These are phyloP conservation scores for Lasiosphaeris hirsuta DNA, from an alignment of 495 filamentous ascomycete species.

Conservation along the genomic window DNA sequence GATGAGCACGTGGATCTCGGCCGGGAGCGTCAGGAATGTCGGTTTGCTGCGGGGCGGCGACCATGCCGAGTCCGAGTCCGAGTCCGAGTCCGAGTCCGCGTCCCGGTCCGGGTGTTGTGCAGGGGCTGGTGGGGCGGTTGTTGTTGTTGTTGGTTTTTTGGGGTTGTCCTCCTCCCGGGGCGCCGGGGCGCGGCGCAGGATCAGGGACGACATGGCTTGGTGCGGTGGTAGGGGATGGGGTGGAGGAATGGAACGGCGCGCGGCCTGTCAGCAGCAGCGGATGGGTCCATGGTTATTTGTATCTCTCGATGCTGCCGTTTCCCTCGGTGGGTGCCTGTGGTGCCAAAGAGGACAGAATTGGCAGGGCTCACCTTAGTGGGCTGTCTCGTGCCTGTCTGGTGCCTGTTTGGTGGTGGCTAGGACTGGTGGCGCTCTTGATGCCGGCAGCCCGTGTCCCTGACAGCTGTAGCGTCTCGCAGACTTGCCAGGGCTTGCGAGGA, in stretches of 20 bases:
- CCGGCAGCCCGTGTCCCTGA: slow-evolving; percentile 1
- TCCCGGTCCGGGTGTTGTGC: neutral
- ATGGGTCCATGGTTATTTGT: slow-evolving; percentile 5
- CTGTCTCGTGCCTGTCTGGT: neutral
- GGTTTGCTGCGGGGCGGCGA: neutral
- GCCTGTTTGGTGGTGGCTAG: slow-evolving; percentile 10
- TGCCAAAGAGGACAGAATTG: slow-evolving; percentile 1
- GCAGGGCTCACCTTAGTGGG: neutral
- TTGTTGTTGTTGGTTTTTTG: neutral
- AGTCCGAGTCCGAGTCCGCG: too few relatives aligned
- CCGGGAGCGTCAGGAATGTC: slow-evolving; percentile 42
- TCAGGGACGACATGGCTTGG: slow-evolving; percentile 1
- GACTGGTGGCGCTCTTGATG: neutral
- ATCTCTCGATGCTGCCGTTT: neutral
- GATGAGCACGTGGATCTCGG: slow-evolving; percentile 60
- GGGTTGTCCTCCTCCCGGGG: neutral
- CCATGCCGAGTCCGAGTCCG: neutral
- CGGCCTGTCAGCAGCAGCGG: neutral
- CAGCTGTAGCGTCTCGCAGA: neutral
- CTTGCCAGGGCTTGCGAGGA: neutral
- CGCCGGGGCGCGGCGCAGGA: neutral
- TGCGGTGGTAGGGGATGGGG: neutral
- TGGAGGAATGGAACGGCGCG: neutral
- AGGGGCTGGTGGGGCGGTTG: neutral
- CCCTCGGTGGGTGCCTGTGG: neutral